These are phyloP conservation scores for Suillus bovinus DNA, from an alignment of 768 basidiomycete genomes.

Conservation along the genomic window DNA sequence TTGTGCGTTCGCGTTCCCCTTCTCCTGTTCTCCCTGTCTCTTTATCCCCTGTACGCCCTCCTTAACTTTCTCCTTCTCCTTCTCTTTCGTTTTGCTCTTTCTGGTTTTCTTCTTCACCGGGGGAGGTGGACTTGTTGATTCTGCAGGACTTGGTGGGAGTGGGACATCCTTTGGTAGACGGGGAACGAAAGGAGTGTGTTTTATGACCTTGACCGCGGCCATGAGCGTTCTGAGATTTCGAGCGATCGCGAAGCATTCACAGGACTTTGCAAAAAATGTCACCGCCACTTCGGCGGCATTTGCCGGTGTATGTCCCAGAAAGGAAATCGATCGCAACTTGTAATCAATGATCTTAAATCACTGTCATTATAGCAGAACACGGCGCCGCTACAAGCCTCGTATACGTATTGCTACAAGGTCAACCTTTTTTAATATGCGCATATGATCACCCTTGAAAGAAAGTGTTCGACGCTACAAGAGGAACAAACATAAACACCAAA, in stretches of 20 bases:
- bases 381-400: not conserved
- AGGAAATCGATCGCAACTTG: not conserved
- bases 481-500: not conserved
- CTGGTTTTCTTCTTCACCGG: conserved; percentile 24
- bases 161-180: conserved; percentile 40
- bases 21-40: conserved; percentile 13
- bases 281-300: conserved; percentile 14
- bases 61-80: conserved; percentile 37
- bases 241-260: conserved; percentile 7
- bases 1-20: conserved; percentile 12
- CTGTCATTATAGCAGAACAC: conserved; percentile 2
- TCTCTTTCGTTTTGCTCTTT: conserved; percentile 52
- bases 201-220: conserved; percentile 19
- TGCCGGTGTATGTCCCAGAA: conserved; percentile 7
- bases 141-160: conserved; percentile 30
- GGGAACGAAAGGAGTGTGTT: conserved; percentile 22
- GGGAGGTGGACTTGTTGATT: conserved; percentile 20
- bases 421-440: not conserved
- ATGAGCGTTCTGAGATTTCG: conserved; percentile 11
- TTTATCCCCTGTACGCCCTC: conserved; percentile 18
- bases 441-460: not conserved
- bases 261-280: conserved; percentile 13
- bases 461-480: not conserved
- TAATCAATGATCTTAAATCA: not conserved
- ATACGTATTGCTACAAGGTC: conserved; percentile 9